A percentile compares a stretch with the other conserved stretches of the same genome.
Conservation (phyloP, 108 stramenopile genomes). For the Cyclotella kingstonii region DNA sequence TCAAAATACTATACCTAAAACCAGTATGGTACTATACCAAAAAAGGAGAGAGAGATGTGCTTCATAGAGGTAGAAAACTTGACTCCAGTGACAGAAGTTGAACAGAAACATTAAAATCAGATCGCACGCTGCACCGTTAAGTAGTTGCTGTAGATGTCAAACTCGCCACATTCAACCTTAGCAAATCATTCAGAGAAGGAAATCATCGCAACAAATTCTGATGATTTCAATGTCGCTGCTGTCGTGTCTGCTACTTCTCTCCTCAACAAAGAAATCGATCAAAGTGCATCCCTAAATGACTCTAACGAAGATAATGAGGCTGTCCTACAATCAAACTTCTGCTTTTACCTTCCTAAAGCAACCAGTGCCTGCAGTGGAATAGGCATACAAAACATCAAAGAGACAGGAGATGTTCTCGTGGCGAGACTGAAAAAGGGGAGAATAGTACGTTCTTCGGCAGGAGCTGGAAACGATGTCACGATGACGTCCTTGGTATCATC, state of each 20-base stretch:
- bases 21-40: no score
- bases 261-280: conserved; percentile 2
- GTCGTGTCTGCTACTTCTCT: conserved; percentile 8
- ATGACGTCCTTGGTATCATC: conserved; percentile 5
- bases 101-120: no score
- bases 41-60: no score
- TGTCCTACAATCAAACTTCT: background rate
- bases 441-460: background rate
- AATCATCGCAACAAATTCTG: background rate
- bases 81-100: no score
- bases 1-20: no score
- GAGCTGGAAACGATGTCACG: background rate
- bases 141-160: no score
- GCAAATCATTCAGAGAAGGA: background rate
- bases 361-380: conserved; percentile 5
- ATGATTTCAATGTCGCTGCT: background rate
- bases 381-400: background rate
- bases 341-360: background rate
- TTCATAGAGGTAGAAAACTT: no score
- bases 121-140: no score
- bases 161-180: background rate
- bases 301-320: background rate
- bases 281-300: no score
- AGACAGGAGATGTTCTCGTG: conserved; percentile 8
- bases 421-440: conserved; percentile 5